Evolutionary conservation across 768 basidiomycete species (phyloP).

Genomic region (Mycena leptocephala): DNA sequence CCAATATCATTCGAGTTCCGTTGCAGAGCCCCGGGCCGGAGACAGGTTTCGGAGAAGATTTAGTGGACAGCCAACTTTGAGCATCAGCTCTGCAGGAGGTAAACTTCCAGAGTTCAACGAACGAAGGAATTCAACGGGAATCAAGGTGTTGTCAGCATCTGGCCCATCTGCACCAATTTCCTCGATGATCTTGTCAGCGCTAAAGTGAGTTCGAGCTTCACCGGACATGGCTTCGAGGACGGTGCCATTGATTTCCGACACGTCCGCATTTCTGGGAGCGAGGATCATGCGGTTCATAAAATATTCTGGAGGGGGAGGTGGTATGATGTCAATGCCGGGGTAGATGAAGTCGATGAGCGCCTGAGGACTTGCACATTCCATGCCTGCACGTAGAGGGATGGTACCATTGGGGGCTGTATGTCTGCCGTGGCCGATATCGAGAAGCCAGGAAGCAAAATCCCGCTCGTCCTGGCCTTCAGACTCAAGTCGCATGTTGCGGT

Average conservation of each 20-base stretch:
- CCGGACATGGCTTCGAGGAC: too few species aligned
- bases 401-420: conserved; percentile 34
- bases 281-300: too few species aligned
- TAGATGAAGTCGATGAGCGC: conserved; percentile 49
- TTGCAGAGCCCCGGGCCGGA: background rate
- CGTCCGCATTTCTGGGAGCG: too few species aligned
- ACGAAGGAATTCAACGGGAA: conserved; percentile 4
- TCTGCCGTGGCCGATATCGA: conserved; percentile 55
- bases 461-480: background rate
- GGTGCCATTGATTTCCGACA: too few species aligned
- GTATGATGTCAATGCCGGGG: conserved; percentile 27
- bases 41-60: conserved; percentile 15
- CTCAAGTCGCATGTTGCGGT: conserved; percentile 60
- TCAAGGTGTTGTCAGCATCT: background rate
- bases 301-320: too few species aligned
- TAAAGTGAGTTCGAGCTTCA: too few species aligned
- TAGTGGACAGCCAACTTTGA: conserved; percentile 12
- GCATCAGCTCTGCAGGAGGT: background rate
- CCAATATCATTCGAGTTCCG: background rate
- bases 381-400: too few species aligned
- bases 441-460: conserved; percentile 44
- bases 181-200: too few species aligned
- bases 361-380: conserved; percentile 44
- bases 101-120: background rate
- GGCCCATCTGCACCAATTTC: background rate